Percentiles rank a stretch among this genome's conserved stretches.
These are phyloP conservation scores for Ascochyta rabiei DNA, from an alignment of 2,329 filamentous ascomycete species.

Conservation along the genomic window DNA sequence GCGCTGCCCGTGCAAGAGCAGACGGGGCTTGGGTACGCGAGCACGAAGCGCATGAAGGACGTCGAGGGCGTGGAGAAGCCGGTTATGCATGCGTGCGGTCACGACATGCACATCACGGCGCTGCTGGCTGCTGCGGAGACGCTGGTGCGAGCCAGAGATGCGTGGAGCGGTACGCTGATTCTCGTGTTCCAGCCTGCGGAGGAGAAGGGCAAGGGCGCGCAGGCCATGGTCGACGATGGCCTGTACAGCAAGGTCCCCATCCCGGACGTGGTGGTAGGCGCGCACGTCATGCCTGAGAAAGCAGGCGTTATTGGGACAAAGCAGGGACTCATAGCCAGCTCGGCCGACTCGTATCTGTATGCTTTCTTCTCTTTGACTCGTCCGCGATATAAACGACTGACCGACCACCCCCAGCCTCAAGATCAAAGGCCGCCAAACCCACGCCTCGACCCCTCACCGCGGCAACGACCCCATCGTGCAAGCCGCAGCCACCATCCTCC, in stretches of 20 bases:
- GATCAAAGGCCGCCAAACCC: slow-evolving; percentile 64
- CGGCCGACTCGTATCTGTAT: slow-evolving; percentile 49
- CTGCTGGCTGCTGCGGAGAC: slow-evolving; percentile 62
- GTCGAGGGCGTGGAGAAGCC: slow-evolving; percentile 57
- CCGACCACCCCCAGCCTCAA: slow-evolving; percentile 54
- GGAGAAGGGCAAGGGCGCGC: slow-evolving; percentile 67
- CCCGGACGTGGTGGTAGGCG: slow-evolving; percentile 64
- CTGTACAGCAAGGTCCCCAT: slow-evolving; percentile 60
- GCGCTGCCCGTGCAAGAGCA: slow-evolving; percentile 64
- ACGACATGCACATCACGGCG: slow-evolving; percentile 65
- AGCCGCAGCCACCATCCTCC: slow-evolving; percentile 61
- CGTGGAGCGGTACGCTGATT: slow-evolving; percentile 68
- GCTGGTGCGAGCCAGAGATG: slow-evolving; percentile 51
- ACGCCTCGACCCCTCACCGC: slow-evolving; percentile 62
- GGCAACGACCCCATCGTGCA: slow-evolving; percentile 63
- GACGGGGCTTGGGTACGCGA: slow-evolving; percentile 63
- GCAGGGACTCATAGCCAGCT: slow-evolving; percentile 49
- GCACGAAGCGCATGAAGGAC: slow-evolving; percentile 54
- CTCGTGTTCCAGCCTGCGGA: slow-evolving; percentile 72
- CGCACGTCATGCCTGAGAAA: slow-evolving; percentile 60
- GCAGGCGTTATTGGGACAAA: slow-evolving; percentile 51
- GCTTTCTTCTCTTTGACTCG: not conserved
- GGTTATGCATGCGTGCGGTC: slow-evolving; percentile 73
- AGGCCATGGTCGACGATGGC: slow-evolving; percentile 66
- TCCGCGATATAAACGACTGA: not conserved